Evolutionary conservation across 257 asterid species (phyloP).

Genomic region (Sherardia arvensis): DNA sequence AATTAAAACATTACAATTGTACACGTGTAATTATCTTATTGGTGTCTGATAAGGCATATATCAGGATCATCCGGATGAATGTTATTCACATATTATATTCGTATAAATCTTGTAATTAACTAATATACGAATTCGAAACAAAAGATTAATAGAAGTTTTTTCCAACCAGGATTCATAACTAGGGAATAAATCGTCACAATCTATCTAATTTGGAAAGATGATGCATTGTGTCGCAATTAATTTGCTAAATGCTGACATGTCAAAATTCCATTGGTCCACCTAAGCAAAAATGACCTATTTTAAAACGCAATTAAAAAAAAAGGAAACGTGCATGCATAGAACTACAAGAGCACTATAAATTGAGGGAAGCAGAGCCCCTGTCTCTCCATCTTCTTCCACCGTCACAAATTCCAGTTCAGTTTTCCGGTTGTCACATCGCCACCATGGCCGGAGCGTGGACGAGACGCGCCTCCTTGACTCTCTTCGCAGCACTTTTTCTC

Average conservation of each 20-base stretch:
- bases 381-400: background rate
- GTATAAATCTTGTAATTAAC: too few relatives aligned
- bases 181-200: too few relatives aligned
- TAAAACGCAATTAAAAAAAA: background rate
- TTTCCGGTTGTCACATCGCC: background rate
- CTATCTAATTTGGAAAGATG: background rate
- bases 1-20: too few relatives aligned
- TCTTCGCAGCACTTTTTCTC: slow-evolving; percentile 35
- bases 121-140: too few relatives aligned
- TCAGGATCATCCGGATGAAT: too few relatives aligned
- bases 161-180: background rate
- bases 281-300: background rate
- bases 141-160: background rate
- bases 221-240: background rate
- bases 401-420: too few relatives aligned
- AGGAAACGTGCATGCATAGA: background rate
- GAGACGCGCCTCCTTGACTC: slow-evolving; percentile 37
- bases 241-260: background rate
- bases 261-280: background rate
- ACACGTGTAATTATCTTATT: too few relatives aligned
- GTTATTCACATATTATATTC: too few relatives aligned
- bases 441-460: slow-evolving; percentile 54
- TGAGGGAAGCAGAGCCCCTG: background rate
- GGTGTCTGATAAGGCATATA: too few relatives aligned
- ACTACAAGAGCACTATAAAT: background rate